Conservation (phyloP, 208 protist species). For the Leishmania mexicana region DNA sequence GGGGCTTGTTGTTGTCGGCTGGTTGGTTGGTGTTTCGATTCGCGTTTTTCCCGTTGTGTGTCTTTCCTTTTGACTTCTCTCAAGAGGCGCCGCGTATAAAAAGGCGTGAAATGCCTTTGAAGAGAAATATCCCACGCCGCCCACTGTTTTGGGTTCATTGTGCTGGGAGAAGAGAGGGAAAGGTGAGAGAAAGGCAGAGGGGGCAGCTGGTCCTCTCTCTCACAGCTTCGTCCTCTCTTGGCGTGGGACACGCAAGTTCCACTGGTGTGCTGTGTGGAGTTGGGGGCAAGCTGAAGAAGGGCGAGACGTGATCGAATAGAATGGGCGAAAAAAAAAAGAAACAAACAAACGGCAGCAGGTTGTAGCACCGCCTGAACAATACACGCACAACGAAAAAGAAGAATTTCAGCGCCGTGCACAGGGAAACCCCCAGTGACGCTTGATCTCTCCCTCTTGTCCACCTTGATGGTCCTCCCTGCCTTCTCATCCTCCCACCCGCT, state of each 20-base stretch:
- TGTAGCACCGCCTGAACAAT: not conserved
- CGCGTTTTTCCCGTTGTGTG: not conserved
- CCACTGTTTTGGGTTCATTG: not conserved
- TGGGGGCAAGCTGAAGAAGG: not conserved
- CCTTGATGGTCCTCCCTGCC: not conserved
- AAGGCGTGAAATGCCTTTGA: not conserved
- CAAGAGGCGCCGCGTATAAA: slow-evolving; percentile 1
- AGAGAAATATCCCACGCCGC: not conserved
- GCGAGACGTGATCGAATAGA: not conserved
- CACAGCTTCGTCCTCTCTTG: not conserved
- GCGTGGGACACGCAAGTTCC: not conserved
- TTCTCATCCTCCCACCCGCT: not conserved
- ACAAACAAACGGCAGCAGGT: not conserved
- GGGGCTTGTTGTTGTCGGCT: not conserved
- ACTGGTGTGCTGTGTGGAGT: not conserved
- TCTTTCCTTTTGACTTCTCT: not conserved
- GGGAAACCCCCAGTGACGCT: too few species aligned
- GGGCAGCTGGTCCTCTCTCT: not conserved
- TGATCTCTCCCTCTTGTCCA: not conserved
- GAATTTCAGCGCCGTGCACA: not conserved
- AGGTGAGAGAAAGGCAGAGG: not conserved
- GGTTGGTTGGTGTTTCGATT: not conserved
- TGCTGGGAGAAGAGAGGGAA: not conserved
- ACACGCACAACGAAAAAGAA: not conserved
- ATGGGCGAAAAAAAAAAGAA: not conserved